A percentile compares a stretch with the other conserved stretches of the same genome.
These are phyloP conservation scores for Ogataea hybrid DNA, from an alignment of 1,139 yeast species.

Conservation along the genomic window DNA sequence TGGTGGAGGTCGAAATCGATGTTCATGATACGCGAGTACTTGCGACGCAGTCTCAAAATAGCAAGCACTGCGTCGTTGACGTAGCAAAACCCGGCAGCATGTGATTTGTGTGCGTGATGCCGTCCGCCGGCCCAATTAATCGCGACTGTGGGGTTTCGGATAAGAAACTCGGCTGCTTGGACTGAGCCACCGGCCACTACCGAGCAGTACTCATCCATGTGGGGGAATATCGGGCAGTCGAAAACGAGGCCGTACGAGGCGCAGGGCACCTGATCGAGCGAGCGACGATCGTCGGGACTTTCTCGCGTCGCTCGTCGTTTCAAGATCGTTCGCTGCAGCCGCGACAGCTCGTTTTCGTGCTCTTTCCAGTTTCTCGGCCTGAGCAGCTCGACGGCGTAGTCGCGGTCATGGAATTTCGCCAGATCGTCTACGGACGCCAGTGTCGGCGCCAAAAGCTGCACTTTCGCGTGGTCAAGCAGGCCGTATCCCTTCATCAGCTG, in stretches of 20 bases:
- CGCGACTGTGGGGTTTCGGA: constrained; percentile 37
- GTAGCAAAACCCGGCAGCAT: constrained; percentile 74
- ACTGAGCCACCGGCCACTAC: constrained; percentile 60
- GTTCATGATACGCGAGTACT: constrained; percentile 52
- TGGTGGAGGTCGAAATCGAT: constrained; percentile 75
- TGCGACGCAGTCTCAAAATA: constrained; percentile 43
- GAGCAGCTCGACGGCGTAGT: constrained; percentile 38
- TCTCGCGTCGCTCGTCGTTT: background rate
- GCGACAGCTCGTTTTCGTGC: constrained; percentile 12
- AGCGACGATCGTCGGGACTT: background rate
- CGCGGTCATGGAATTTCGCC: constrained; percentile 39
- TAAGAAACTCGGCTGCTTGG: constrained; percentile 32
- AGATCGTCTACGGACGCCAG: constrained; percentile 33
- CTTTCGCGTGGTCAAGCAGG: constrained; percentile 28
- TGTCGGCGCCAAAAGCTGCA: constrained; percentile 30
- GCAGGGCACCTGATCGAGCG: background rate
- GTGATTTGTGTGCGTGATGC: constrained; percentile 59
- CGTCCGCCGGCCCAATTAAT: constrained; percentile 82
- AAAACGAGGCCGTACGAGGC: constrained; percentile 43
- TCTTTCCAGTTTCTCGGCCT: constrained; percentile 24
- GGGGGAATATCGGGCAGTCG: constrained; percentile 67
- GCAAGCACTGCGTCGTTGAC: constrained; percentile 64
- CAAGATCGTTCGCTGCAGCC: constrained; percentile 9
- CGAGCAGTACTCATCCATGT: constrained; percentile 48
- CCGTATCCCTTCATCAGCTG: constrained; percentile 44